These are phyloP conservation scores for Saccharomyces cerevisiae DNA, from an alignment of 805 yeast species.

Conservation along the genomic window DNA sequence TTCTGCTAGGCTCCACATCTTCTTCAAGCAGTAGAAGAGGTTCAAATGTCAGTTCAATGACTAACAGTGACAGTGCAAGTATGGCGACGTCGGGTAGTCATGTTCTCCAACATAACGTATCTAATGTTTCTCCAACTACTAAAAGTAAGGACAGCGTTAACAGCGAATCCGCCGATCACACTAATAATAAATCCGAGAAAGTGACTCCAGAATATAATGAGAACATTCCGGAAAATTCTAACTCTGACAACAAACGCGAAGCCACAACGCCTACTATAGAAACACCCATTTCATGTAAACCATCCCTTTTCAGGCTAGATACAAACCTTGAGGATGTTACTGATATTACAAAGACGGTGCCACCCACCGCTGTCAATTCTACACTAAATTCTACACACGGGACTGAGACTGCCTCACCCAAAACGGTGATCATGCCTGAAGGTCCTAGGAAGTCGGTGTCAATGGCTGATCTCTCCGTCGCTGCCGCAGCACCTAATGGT, in stretches of 20 bases:
- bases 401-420: background rate
- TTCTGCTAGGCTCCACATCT: background rate
- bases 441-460: constrained; percentile 12
- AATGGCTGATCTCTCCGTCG: constrained; percentile 8
- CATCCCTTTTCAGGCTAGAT: constrained; percentile 19
- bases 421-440: background rate
- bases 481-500: background rate
- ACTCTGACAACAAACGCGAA: background rate
- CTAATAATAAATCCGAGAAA: background rate
- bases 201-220: background rate
- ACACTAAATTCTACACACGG: background rate
- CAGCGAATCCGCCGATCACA: background rate
- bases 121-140: background rate
- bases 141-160: background rate
- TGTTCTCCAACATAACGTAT: background rate
- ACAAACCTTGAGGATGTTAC: constrained; percentile 24
- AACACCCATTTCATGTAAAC: background rate
- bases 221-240: background rate
- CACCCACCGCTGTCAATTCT: background rate
- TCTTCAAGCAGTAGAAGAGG: constrained; percentile 9
- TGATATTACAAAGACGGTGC: constrained; percentile 16
- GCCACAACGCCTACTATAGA: background rate
- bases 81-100: constrained; percentile 3
- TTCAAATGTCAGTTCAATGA: constrained; percentile 2
- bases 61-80: constrained; percentile 3